phyloP scores from a whole-genome alignment of 129 eudicot genomes.

The Lactuca sativa region DNA sequence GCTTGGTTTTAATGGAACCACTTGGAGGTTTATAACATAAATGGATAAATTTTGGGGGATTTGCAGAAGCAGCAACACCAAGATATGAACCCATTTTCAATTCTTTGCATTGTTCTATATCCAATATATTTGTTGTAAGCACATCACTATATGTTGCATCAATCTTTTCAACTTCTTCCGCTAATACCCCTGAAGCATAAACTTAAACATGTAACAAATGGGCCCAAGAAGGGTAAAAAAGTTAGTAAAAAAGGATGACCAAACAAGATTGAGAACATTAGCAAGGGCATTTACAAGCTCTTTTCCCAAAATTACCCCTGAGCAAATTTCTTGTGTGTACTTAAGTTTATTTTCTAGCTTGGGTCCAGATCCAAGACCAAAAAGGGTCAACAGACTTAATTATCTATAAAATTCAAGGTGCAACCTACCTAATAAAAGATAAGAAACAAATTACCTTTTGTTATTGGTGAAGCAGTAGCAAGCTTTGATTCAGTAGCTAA shows the following conservation, averaged over 20 bases:
- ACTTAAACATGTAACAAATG: no score
- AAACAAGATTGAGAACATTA: constrained; percentile 77
- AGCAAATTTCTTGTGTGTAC: constrained; percentile 51
- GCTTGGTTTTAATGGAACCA: constrained; percentile 26
- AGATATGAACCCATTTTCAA: constrained; percentile 80
- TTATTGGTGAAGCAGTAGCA: no score
- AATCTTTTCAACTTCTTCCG: constrained; percentile 67
- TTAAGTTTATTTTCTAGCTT: constrained; percentile 71
- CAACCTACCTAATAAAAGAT: no score
- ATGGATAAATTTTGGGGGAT: constrained; percentile 24
- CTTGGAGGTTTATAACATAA: constrained; percentile 61
- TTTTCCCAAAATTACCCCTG: constrained; percentile 16
- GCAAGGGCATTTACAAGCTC: constrained; percentile 85
- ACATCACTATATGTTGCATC: constrained; percentile 60
- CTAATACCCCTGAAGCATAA: constrained; percentile 48
- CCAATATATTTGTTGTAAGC: constrained; percentile 56
- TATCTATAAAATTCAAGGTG: no score
- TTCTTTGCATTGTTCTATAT: constrained; percentile 64
- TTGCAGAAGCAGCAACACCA: constrained; percentile 75
- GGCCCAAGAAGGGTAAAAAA: no score
- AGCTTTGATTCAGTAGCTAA: no score
- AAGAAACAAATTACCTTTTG: no score
- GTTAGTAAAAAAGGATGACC: constrained; percentile 14
- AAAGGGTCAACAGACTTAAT: constrained; percentile 53
- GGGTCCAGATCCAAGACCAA: constrained; percentile 73